Conservation (phyloP, 257 asterid genomes). For the Capsicum pubescens region DNA sequence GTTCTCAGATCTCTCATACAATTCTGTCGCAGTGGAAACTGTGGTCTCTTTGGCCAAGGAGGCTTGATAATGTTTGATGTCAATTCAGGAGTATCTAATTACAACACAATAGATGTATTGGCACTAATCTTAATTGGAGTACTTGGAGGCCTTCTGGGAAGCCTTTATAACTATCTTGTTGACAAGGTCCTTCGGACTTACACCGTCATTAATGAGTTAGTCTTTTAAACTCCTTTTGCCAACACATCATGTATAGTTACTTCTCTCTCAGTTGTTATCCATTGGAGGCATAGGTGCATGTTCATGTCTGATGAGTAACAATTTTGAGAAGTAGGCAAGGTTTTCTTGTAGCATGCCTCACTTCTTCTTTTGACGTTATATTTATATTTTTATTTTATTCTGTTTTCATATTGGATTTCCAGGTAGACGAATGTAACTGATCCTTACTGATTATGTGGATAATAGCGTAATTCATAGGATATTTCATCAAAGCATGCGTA, state of each 20-base stretch:
- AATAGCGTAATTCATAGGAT: not conserved
- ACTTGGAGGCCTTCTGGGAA: constrained; percentile 88
- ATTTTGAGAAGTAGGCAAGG: constrained; percentile 9
- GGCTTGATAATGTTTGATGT: constrained; percentile 94
- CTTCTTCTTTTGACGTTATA: not conserved
- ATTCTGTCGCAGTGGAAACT: constrained; percentile 71
- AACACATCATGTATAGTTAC: not conserved
- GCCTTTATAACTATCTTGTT: constrained; percentile 84
- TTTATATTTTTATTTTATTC: not conserved
- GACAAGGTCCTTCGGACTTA: constrained; percentile 88
- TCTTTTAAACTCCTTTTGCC: constrained; percentile 7
- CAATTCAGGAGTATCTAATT: constrained; percentile 61
- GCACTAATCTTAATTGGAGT: constrained; percentile 82
- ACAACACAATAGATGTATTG: constrained; percentile 70
- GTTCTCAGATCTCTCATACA: constrained; percentile 72
- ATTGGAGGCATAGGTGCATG: constrained; percentile 12
- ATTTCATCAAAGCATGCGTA: not conserved
- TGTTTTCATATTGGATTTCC: not conserved
- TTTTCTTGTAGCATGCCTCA: constrained; percentile 12
- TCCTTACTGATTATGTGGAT: constrained; percentile 10
- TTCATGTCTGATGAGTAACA: not conserved
- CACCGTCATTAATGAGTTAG: constrained; percentile 85
- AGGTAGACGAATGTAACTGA: constrained; percentile 1
- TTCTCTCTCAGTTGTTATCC: constrained; percentile 16
- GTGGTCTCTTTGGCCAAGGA: constrained; percentile 97